These are phyloP conservation scores for Salvia rosmarinus DNA, from an alignment of 257 asterid genomes.

Conservation along the genomic window DNA sequence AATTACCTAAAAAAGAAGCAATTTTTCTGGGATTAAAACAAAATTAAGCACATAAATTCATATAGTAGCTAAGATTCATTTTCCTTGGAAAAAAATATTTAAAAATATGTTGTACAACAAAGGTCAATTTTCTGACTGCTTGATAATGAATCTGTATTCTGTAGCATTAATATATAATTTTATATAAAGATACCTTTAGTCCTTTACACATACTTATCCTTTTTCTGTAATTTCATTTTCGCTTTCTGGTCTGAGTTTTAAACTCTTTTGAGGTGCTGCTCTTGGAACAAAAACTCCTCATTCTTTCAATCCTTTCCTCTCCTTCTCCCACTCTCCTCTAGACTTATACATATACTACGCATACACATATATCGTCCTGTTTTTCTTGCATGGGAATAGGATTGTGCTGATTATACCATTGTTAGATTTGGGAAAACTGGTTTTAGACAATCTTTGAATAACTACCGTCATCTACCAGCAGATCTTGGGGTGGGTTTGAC, in stretches of 20 bases:
- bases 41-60: no score
- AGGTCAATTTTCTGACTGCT: constrained; percentile 6
- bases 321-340: not conserved
- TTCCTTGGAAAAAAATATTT: no score
- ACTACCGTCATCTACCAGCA: constrained; percentile 21
- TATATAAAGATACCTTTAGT: no score
- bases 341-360: not conserved
- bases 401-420: constrained; percentile 33
- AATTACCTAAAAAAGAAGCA: no score
- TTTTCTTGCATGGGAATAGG: constrained; percentile 34
- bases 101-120: not conserved
- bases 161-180: constrained; percentile 3
- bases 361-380: not conserved
- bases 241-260: constrained; percentile 10
- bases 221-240: not conserved
- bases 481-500: constrained; percentile 56
- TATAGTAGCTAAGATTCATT: no score
- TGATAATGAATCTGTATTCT: constrained; percentile 1
- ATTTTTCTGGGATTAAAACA: no score
- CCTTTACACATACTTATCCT: constrained; percentile 8
- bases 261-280: constrained; percentile 21
- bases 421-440: constrained; percentile 25
- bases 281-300: constrained; percentile 25
- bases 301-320: constrained; percentile 1
- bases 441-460: not conserved